A percentile compares a stretch with the other conserved stretches of the same genome.
Conservation (phyloP, 495 filamentous ascomycete species). For the Hypoxylon fuscum region DNA sequence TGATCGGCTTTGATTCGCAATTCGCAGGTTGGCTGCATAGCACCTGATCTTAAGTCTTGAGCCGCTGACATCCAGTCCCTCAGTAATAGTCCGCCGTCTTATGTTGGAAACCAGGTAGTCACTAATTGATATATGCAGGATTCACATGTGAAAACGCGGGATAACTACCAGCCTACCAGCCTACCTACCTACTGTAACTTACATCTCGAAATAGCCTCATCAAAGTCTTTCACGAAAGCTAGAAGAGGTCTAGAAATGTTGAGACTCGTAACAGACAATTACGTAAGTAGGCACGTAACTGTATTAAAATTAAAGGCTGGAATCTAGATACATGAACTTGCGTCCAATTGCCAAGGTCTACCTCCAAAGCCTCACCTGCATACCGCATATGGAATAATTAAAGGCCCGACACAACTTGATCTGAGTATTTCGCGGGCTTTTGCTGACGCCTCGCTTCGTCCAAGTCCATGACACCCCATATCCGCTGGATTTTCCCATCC, state of each 20-base stretch:
- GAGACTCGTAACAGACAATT: too few relatives aligned
- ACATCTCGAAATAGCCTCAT: neutral
- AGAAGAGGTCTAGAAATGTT: too few relatives aligned
- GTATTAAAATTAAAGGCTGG: too few relatives aligned
- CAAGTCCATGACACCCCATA: constrained; percentile 36
- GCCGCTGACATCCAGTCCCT: constrained; percentile 4
- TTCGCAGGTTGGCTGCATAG: constrained; percentile 7
- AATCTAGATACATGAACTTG: too few relatives aligned
- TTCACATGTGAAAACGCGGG: constrained; percentile 11
- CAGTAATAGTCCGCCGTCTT: neutral
- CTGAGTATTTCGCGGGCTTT: neutral
- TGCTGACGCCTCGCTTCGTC: constrained; percentile 29
- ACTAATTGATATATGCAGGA: neutral
- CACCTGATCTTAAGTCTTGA: constrained; percentile 29
- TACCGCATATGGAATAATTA: too few relatives aligned
- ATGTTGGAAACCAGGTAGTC: constrained; percentile 4
- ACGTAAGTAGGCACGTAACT: too few relatives aligned
- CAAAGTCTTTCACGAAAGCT: too few relatives aligned
- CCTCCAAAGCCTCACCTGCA: too few relatives aligned
- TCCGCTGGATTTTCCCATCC: constrained; percentile 32
- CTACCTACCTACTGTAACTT: neutral
- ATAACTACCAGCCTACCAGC: neutral
- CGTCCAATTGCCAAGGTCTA: too few relatives aligned
- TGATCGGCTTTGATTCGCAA: constrained; percentile 26
- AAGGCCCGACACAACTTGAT: constrained; percentile 10